These are phyloP conservation scores for Diplocarpon rosae DNA, from an alignment of 2,329 filamentous ascomycete species.

Conservation along the genomic window DNA sequence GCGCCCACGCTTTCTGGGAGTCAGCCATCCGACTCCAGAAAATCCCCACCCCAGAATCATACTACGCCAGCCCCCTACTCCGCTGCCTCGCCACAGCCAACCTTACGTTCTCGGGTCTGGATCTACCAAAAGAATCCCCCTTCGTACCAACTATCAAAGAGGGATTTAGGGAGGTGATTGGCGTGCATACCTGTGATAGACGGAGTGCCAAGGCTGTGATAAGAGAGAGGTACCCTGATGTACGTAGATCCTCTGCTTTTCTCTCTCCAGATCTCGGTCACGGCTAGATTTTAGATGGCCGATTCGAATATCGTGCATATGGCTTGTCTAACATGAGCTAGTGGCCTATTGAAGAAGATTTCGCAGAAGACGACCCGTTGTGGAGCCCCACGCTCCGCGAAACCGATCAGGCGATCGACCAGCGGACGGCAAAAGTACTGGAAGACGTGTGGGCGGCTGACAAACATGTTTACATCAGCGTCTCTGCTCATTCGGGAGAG, in stretches of 20 bases:
- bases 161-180: slow-evolving; percentile 53
- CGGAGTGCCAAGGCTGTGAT: slow-evolving; percentile 45
- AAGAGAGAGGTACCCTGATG: slow-evolving; percentile 35
- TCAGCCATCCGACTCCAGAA: slow-evolving; percentile 38
- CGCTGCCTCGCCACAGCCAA: slow-evolving; percentile 53
- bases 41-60: slow-evolving; percentile 50
- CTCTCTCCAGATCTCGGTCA: too few relatives aligned
- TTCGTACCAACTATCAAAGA: slow-evolving; percentile 56
- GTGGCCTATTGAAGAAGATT: slow-evolving; percentile 49
- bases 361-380: slow-evolving; percentile 44
- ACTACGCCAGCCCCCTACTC: slow-evolving; percentile 52
- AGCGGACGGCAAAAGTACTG: slow-evolving; percentile 37
- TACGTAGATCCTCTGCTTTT: neutral
- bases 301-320: too few relatives aligned
- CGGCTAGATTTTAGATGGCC: too few relatives aligned
- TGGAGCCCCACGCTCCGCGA: slow-evolving; percentile 37
- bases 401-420: slow-evolving; percentile 36
- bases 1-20: slow-evolving; percentile 51
- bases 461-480: slow-evolving; percentile 43
- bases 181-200: slow-evolving; percentile 58
- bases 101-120: slow-evolving; percentile 45
- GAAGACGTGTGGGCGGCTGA: slow-evolving; percentile 47
- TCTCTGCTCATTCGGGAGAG: slow-evolving; percentile 50
- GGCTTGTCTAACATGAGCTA: too few relatives aligned
- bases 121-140: slow-evolving; percentile 37